These are phyloP conservation scores for Starmera caribaea DNA, from an alignment of 805 yeast genomes.

Conservation along the genomic window DNA sequence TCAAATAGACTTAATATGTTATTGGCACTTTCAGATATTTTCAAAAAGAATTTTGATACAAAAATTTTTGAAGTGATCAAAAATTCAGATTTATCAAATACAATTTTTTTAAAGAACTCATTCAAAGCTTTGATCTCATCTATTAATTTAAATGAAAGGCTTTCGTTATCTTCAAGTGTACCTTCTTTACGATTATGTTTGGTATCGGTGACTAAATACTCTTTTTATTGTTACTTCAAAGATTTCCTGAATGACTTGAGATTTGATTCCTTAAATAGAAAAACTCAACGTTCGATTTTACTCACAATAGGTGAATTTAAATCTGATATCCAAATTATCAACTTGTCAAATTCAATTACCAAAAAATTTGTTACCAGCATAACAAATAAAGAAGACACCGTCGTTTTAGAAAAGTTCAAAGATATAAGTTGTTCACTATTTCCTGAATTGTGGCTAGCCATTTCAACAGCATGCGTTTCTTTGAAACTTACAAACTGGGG, in stretches of 20 bases:
- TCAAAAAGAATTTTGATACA: conserved; percentile 10
- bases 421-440: conserved; percentile 8
- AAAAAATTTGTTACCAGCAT: background rate
- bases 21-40: conserved; percentile 5
- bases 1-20: conserved; percentile 16
- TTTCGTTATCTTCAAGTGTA: too few species aligned
- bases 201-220: too few species aligned
- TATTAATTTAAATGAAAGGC: background rate
- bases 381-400: conserved; percentile 1
- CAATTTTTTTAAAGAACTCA: conserved; percentile 1
- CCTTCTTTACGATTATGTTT: too few species aligned
- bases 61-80: conserved; percentile 8
- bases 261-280: background rate
- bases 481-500: conserved; percentile 15
- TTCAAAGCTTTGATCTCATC: conserved; percentile 3
- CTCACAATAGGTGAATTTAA: conserved; percentile 1
- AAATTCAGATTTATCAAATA: conserved; percentile 4
- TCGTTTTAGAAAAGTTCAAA: conserved; percentile 7
- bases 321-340: conserved; percentile 4
- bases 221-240: background rate
- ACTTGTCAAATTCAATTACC: conserved; percentile 2
- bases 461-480: conserved; percentile 9
- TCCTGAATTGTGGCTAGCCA: conserved; percentile 15
- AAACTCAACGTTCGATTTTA: background rate
- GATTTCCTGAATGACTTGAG: background rate